phyloP scores from a whole-genome alignment of 495 filamentous ascomycete genomes.

The Neurospora sp. region DNA sequence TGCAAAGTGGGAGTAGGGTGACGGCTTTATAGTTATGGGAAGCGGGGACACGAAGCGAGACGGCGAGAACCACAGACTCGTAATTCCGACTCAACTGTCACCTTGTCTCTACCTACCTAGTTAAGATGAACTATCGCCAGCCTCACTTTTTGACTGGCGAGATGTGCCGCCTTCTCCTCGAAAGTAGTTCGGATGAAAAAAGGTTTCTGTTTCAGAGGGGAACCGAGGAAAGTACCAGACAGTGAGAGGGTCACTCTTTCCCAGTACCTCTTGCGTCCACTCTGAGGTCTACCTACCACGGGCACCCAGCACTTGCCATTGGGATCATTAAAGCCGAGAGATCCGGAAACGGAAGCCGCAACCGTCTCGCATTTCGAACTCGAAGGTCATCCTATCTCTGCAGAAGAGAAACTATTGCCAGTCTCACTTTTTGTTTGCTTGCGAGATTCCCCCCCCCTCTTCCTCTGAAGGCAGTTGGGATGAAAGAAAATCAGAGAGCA shows the following conservation, averaged over 20 bases:
- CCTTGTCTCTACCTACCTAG: too few species aligned
- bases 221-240: neutral
- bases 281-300: neutral
- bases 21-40: neutral
- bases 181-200: neutral
- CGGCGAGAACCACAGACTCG: neutral
- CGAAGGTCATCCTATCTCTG: neutral
- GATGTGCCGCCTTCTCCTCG: neutral
- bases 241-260: neutral
- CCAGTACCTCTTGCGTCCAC: neutral
- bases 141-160: neutral
- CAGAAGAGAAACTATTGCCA: neutral
- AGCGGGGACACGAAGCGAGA: neutral
- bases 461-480: neutral
- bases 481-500: neutral
- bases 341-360: neutral
- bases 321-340: neutral
- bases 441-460: neutral
- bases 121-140: neutral
- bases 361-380: neutral
- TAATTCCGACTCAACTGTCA: neutral
- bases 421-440: neutral
- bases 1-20: neutral
- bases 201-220: too few species aligned
- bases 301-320: neutral